Evolutionary conservation across 768 basidiomycete genomes (phyloP).

Genomic region (Psilocybe sp.): DNA sequence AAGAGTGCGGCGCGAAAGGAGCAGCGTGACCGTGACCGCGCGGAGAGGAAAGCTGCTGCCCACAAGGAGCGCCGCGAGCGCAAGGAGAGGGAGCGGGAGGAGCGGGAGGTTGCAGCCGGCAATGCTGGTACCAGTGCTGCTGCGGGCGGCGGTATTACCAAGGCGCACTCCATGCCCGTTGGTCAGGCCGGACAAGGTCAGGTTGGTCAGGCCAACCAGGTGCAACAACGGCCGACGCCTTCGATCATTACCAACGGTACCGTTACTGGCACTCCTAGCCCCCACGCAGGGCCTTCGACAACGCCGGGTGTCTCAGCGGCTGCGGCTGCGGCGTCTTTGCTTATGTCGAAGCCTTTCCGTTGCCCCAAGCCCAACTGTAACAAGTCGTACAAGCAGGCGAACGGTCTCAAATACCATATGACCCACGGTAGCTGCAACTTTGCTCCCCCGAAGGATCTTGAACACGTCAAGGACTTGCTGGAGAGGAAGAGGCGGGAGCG

Average conservation of each 20-base stretch:
- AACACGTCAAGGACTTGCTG: slow-evolving; percentile 71
- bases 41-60: too few relatives aligned
- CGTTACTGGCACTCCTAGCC: not conserved
- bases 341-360: slow-evolving; percentile 82
- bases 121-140: too few relatives aligned
- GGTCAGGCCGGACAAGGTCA: too few relatives aligned
- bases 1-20: not conserved
- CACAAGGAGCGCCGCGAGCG: not conserved
- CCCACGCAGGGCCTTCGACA: not conserved
- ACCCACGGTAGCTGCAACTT: slow-evolving; percentile 93
- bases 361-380: slow-evolving; percentile 96
- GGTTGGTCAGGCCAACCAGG: too few relatives aligned
- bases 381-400: slow-evolving; percentile 95
- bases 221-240: not conserved
- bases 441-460: slow-evolving; percentile 82
- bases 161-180: too few relatives aligned
- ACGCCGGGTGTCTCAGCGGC: not conserved
- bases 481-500: slow-evolving; percentile 49
- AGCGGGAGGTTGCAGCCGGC: not conserved
- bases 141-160: too few relatives aligned
- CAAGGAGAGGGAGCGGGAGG: not conserved
- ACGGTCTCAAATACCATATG: slow-evolving; percentile 93
- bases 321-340: slow-evolving; percentile 35
- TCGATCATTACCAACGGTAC: not conserved
- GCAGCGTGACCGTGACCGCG: too few relatives aligned